A percentile compares a stretch with the other conserved stretches of the same genome.
These are phyloP conservation scores for Murraya paniculata DNA, from an alignment of 345 rosid genomes.

Conservation along the genomic window DNA sequence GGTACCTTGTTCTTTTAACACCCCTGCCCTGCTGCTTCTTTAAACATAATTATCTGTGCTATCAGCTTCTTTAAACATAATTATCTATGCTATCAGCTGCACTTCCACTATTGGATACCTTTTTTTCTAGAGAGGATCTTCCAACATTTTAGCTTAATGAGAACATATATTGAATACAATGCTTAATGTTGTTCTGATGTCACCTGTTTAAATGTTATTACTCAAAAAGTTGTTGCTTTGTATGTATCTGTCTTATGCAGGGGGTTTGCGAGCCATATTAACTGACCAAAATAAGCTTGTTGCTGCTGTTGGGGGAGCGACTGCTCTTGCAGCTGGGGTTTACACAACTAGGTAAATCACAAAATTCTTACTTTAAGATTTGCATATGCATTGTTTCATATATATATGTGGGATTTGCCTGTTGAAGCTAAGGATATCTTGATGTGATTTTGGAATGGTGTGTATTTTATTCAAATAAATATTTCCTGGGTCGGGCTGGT, in stretches of 20 bases:
- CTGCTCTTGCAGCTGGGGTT: slow-evolving; percentile 97
- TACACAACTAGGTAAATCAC: slow-evolving; percentile 83
- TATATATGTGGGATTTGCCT: background rate
- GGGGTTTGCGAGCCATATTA: slow-evolving; percentile 84
- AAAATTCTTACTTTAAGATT: slow-evolving; percentile 2
- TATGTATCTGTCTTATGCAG: slow-evolving; percentile 34
- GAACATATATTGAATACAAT: slow-evolving; percentile 3
- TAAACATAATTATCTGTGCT: background rate
- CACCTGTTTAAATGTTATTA: slow-evolving; percentile 13
- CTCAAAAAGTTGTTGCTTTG: slow-evolving; percentile 10
- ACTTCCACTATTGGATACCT: background rate
- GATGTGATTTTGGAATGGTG: background rate
- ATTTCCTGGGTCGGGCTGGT: background rate
- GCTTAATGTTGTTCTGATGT: background rate
- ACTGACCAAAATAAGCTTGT: slow-evolving; percentile 96
- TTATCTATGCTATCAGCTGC: background rate
- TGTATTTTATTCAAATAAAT: background rate
- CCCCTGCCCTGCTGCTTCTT: background rate
- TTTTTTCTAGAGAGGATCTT: background rate
- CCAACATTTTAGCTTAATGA: slow-evolving; percentile 7
- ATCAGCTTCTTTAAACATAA: background rate
- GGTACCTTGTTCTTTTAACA: background rate
- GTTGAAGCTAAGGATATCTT: background rate
- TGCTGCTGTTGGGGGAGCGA: slow-evolving; percentile 92
- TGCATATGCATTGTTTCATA: background rate